Percentiles rank a stretch among this genome's conserved stretches.
These are phyloP conservation scores for Yueomyces sinensis DNA, from an alignment of 805 yeast species.

Conservation along the genomic window DNA sequence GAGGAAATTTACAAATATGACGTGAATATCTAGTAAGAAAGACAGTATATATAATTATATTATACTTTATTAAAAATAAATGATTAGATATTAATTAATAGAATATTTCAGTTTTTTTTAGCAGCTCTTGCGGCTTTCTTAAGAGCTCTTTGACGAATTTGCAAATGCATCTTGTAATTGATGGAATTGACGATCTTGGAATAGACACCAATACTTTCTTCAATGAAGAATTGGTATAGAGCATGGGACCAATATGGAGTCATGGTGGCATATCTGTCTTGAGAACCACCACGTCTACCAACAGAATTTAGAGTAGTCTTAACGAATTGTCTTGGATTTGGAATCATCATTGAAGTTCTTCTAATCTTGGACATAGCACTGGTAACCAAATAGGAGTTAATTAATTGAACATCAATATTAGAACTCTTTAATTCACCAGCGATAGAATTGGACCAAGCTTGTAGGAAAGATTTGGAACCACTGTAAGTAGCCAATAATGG, in stretches of 20 bases:
- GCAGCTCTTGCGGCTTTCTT: conserved; percentile 34
- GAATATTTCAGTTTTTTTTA: conserved; percentile 15
- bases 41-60: too few relatives aligned
- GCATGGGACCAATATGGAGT: conserved; percentile 97
- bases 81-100: too few relatives aligned
- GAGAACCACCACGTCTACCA: conserved; percentile 88
- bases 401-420: conserved; percentile 75
- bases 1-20: too few relatives aligned
- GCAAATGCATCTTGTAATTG: conserved; percentile 65
- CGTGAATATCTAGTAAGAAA: too few relatives aligned
- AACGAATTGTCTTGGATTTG: conserved; percentile 74
- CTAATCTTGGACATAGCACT: conserved; percentile 92
- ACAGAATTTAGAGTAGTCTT: conserved; percentile 49
- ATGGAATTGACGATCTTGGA: conserved; percentile 53
- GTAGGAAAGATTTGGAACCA: conserved; percentile 91
- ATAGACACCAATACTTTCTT: conserved; percentile 69
- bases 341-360: conserved; percentile 61
- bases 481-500: conserved; percentile 89
- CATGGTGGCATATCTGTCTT: conserved; percentile 70
- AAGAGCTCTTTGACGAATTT: conserved; percentile 73
- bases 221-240: conserved; percentile 72
- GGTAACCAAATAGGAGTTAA: conserved; percentile 79
- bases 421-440: conserved; percentile 66
- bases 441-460: conserved; percentile 81
- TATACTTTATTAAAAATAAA: too few relatives aligned